Evolutionary conservation across 1,139 yeast species (phyloP).

Genomic region (Saccharomyces hybrid): DNA sequence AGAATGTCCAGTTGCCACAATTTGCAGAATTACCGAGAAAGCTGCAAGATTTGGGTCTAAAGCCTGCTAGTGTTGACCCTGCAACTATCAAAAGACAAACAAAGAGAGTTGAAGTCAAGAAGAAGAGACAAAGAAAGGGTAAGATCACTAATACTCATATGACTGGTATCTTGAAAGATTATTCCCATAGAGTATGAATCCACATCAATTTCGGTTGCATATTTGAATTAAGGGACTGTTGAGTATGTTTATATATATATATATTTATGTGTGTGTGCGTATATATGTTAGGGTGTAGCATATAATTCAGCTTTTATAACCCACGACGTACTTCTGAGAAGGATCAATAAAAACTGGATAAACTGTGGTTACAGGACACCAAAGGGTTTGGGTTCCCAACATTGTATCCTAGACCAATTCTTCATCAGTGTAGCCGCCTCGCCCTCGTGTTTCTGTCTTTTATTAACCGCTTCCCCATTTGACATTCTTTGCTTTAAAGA

Average conservation of each 20-base stretch:
- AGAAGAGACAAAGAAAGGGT: slow-evolving; percentile 86
- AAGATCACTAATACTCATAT: slow-evolving; percentile 93
- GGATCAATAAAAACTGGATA: neutral
- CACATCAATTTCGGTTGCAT: neutral
- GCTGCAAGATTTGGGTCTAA: slow-evolving; percentile 74
- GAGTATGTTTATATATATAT: too few relatives aligned
- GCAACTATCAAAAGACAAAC: slow-evolving; percentile 68
- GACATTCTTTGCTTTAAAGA: slow-evolving; percentile 25
- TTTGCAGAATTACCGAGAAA: slow-evolving; percentile 72
- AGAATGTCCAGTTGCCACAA: slow-evolving; percentile 66
- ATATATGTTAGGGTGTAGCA: neutral
- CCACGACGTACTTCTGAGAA: neutral
- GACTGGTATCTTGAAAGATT: slow-evolving; percentile 91
- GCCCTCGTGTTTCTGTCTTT: slow-evolving; percentile 3
- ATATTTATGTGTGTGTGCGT: neutral
- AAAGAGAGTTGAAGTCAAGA: slow-evolving; percentile 42
- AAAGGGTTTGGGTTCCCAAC: slow-evolving; percentile 44
- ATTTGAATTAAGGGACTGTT: neutral
- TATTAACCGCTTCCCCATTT: slow-evolving; percentile 1
- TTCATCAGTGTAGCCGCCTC: neutral
- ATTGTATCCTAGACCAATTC: slow-evolving; percentile 23
- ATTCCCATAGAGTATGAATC: slow-evolving; percentile 33
- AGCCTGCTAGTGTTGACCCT: slow-evolving; percentile 97
- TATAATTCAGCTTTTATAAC: neutral
- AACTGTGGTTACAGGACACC: slow-evolving; percentile 28